A percentile compares a stretch with the other conserved stretches of the same genome.
Conservation (phyloP, 257 asterid genomes). For the Eucommia ulmoides region DNA sequence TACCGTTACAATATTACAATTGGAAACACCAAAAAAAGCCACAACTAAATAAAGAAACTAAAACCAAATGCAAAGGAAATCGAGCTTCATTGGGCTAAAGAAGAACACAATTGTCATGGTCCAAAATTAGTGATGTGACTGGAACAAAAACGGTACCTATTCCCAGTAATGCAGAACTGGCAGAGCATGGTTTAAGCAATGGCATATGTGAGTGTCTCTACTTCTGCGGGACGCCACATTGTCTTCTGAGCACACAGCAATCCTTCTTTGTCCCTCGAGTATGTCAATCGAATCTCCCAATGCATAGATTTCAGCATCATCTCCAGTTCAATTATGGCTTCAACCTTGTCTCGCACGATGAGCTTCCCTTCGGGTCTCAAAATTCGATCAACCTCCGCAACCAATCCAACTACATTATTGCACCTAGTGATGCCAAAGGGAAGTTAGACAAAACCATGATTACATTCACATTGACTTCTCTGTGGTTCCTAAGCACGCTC, state of each 20-base stretch:
- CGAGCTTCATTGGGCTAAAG: no score
- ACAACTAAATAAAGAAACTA: no score
- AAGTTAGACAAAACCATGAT: no score
- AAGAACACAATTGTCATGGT: no score
- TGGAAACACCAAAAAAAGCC: no score
- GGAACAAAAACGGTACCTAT: neutral
- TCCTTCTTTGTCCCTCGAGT: constrained; percentile 14
- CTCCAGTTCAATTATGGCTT: constrained; percentile 12
- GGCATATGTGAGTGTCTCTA: constrained; percentile 6
- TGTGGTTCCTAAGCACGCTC: no score
- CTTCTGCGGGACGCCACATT: constrained; percentile 11
- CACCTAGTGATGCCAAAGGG: no score
- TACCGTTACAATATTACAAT: no score
- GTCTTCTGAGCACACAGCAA: constrained; percentile 13
- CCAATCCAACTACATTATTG: constrained; percentile 5
- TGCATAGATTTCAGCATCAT: constrained; percentile 8
- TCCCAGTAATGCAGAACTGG: neutral
- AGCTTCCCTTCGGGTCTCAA: constrained; percentile 15
- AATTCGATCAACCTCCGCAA: constrained; percentile 17
- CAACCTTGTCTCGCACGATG: constrained; percentile 13
- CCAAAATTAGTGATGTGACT: no score
- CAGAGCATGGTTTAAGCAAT: neutral
- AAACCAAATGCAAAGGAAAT: no score
- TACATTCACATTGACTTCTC: no score
- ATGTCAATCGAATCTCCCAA: constrained; percentile 11